Evolutionary conservation across 768 basidiomycete genomes (phyloP), one percentile per base, ranked within the genome.

Genomic region (Boletus pseudo-olivaceus): DNA sequence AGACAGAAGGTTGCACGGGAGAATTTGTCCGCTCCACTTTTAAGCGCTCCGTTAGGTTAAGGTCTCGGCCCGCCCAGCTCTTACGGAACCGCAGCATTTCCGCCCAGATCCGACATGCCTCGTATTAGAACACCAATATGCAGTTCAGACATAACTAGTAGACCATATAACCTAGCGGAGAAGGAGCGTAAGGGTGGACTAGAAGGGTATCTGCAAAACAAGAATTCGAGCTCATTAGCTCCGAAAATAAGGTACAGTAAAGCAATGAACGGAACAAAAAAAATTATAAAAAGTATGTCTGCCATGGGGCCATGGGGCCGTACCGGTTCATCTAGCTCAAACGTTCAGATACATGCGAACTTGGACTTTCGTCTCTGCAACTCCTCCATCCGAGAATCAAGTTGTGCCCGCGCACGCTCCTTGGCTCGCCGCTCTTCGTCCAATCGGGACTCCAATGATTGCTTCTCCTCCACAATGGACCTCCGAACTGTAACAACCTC

Each of bases 381-480:
- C 64, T 94, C 93, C 52, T 92, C 90, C 85, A 93, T 87, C 59
- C 93, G 85, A 17, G 81, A 79, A 67, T 95, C 93, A 29, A 95
- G 82, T 70, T 93, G 92, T 57, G 87, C 85, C 47, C 91, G 84
- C 47, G 84, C 88, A 26, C 91, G 87, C 70, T 95, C 93, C 73
- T 92, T 93, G n/a, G 83, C 87, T 63, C 80, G 82, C 49, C 92
- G 84, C 71, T 95, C 92, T 67, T 95, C 91, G 64, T 91, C 89
- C 27, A 94, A 76, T 41, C 85, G 81, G 60, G 84, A 82, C 68
- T 94, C 92, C 29, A 91, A 77, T 32, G 88, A 85, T 67, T 92
- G 88, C 69, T 93, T 93, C 75, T 94, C 91, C 73, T 92, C 89
- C 19, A 87, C 87, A 56, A 93, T 80, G 41, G 90, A 93, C 64